These are phyloP conservation scores for Backusella mclennaniae DNA, from an alignment of 192 early-diverging fungal genomes.

Conservation along the genomic window DNA sequence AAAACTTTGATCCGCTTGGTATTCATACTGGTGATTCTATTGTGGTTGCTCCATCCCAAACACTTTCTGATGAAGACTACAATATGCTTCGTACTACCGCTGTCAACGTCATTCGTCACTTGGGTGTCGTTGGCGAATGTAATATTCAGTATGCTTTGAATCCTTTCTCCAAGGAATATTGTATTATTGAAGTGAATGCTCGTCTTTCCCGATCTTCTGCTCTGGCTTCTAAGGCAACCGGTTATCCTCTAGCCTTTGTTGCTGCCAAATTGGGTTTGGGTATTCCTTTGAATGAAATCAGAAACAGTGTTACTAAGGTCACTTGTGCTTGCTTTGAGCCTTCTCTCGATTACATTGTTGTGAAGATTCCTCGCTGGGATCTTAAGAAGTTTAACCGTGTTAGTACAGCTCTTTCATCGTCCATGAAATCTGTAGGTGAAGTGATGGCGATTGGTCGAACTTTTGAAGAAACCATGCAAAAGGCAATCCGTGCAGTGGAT, in stretches of 20 bases:
- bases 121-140: conserved; percentile 99
- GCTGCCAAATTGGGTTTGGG: conserved; percentile 96
- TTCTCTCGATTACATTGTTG: conserved; percentile 87
- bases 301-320: conserved; percentile 92
- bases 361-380: conserved; percentile 90
- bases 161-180: conserved; percentile 92
- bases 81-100: conserved; percentile 97
- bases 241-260: conserved; percentile 97
- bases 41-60: conserved; percentile 97
- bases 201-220: conserved; percentile 89
- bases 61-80: conserved; percentile 96
- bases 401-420: conserved; percentile 81
- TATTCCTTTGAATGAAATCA: conserved; percentile 89
- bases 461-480: conserved; percentile 97
- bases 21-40: conserved; percentile 99
- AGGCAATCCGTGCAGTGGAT: conserved; percentile 92
- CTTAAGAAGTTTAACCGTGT: conserved; percentile 96
- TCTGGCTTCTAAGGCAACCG: conserved; percentile 96
- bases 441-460: conserved; percentile 98
- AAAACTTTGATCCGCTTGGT: conserved; percentile 99
- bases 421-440: conserved; percentile 98
- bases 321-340: conserved; percentile 99
- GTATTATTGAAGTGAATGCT: conserved; percentile 99
- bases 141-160: conserved; percentile 99
- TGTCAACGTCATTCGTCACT: conserved; percentile 93